phyloP scores from a whole-genome alignment of 208 protist species.

The Tritrichomonas foetus region DNA sequence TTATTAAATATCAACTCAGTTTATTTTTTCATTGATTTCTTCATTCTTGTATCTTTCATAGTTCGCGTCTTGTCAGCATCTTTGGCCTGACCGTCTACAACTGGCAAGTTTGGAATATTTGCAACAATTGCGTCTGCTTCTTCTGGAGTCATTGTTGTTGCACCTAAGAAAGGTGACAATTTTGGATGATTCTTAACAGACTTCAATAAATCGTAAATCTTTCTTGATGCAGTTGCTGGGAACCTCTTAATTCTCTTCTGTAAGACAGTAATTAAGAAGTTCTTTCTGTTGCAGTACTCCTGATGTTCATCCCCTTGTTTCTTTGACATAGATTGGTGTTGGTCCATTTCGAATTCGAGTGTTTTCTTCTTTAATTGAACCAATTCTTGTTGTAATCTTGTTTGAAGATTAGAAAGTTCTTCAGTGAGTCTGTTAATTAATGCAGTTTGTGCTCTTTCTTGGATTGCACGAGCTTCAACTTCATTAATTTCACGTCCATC shows the following conservation, averaged over 20 bases:
- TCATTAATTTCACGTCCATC: neutral
- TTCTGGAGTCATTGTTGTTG: neutral
- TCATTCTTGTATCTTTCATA: no score
- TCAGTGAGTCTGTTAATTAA: neutral
- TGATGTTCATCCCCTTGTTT: slow-evolving; percentile 16
- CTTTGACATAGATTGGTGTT: neutral
- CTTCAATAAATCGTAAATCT: neutral
- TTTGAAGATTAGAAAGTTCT: neutral
- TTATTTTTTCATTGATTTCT: no score
- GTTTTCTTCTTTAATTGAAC: neutral
- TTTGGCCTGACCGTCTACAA: no score
- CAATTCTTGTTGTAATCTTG: neutral
- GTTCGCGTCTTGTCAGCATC: no score
- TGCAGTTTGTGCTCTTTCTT: neutral
- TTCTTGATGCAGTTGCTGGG: neutral
- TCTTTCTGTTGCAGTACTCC: neutral
- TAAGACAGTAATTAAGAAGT: neutral
- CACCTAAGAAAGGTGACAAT: neutral
- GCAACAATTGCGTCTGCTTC: neutral
- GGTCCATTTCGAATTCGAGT: slow-evolving; percentile 15
- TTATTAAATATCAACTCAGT: no score
- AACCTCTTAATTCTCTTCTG: slow-evolving; percentile 30
- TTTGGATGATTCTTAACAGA: slow-evolving; percentile 21
- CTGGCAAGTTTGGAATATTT: neutral
- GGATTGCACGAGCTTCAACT: neutral